Percentiles rank a stretch among this genome's conserved stretches.
These are phyloP conservation scores for Metarhizium anisopliae DNA, from an alignment of 2,329 filamentous ascomycete genomes.

Conservation along the genomic window DNA sequence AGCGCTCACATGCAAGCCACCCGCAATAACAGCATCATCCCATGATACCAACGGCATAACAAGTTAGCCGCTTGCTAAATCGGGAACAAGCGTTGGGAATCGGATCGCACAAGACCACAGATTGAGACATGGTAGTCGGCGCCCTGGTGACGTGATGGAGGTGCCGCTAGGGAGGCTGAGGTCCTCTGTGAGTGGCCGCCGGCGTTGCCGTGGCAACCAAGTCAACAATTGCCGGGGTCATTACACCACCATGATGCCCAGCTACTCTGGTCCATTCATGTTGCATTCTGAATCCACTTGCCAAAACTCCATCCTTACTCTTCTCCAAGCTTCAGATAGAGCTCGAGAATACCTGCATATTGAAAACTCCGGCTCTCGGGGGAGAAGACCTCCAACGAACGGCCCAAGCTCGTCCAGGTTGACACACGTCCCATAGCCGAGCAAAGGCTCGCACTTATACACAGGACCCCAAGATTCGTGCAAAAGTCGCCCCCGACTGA, in stretches of 20 bases:
- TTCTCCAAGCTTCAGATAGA: constrained; percentile 3
- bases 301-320: constrained; percentile 9
- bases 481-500: constrained; percentile 39
- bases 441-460: constrained; percentile 18
- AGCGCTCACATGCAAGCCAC: background rate
- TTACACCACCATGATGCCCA: constrained; percentile 15
- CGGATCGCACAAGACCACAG: background rate
- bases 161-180: background rate
- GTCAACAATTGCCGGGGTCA: constrained; percentile 20
- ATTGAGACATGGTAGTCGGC: constrained; percentile 8
- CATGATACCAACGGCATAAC: background rate
- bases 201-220: constrained; percentile 24
- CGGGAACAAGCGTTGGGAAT: background rate
- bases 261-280: constrained; percentile 12
- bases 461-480: constrained; percentile 9
- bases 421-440: constrained; percentile 16
- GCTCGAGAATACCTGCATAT: background rate
- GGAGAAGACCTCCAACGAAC: constrained; percentile 10
- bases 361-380: constrained; percentile 9
- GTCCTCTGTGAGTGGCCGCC: background rate
- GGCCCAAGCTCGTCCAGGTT: constrained; percentile 11
- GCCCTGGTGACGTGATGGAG: constrained; percentile 12
- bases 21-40: background rate
- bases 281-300: constrained; percentile 16
- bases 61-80: background rate